Evolutionary conservation across 257 asterid species (phyloP), one percentile per base, ranked within the genome.

Genomic region (Nicotiana paniculata): DNA sequence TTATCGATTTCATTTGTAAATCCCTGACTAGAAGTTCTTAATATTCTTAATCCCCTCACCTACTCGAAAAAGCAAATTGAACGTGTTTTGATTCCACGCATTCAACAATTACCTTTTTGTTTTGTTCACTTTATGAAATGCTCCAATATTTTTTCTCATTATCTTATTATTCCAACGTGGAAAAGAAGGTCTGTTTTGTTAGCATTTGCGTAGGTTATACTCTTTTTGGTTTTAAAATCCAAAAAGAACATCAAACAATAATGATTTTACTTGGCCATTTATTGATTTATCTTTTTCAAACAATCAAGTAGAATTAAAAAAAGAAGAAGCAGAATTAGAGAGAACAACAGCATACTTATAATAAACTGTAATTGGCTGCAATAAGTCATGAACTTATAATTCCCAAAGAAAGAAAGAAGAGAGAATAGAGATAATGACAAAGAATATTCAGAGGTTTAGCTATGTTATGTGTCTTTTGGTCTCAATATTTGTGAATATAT

Each of bases 401-500:
- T 54, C 59, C 4, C 35, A 32, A 54, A 54, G 4, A 3, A 57
- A 17, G 24, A 57, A 57, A 17, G 24, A 17, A 57, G 24, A 0
- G 9, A 16, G 3, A 6, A 6, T 17, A 18, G 4, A 18, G 59
- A 57, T 57, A 17, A 57, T 57, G 16, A 2, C 16, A 13, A 53
- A 15, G 3, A 55, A 16, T 15, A 55, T 55, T 55, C 4, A 53
- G 57, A 53, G 48, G 11, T 1, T 81, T 68, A 43, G 10, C 48
- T 80, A 21, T 61, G 83, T n/a, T 32, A 30, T 84, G 8, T 89
- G 84, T 72, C 74, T 89, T 33, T 26, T 90, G 82, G 81, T 58
- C 76, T 91, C 93, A 30, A 46, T 77, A 15, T 59, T 81, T 15
- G 61, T 90, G 1, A 92, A 90, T 85, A 35, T 91, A 26, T 88